Evolutionary conservation across 1,284 basidiomycete genomes (phyloP).

Genomic region (Pulchroboletus neoregius): DNA sequence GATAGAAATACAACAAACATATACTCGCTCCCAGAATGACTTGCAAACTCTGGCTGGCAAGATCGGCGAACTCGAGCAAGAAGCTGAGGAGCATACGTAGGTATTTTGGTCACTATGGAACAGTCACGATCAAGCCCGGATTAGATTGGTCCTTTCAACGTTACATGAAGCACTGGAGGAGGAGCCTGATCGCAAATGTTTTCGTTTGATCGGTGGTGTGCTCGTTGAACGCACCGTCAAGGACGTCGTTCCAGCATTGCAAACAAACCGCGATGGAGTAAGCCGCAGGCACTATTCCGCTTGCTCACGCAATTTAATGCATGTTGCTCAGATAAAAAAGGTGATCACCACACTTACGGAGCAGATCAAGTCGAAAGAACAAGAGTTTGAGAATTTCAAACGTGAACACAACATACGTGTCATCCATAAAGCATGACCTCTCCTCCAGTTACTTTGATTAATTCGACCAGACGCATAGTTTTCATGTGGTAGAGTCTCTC

Average conservation of each 20-base stretch:
- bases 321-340: slow-evolving; percentile 62
- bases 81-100: slow-evolving; percentile 87
- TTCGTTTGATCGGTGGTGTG: slow-evolving; percentile 93
- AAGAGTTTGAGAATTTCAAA: slow-evolving; percentile 81
- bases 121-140: slow-evolving; percentile 7
- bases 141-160: slow-evolving; percentile 86
- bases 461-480: not conserved
- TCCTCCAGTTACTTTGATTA: slow-evolving; percentile 1
- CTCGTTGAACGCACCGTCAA: slow-evolving; percentile 95
- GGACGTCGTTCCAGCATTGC: slow-evolving; percentile 88
- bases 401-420: slow-evolving; percentile 78
- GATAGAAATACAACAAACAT: slow-evolving; percentile 78
- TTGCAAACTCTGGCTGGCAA: slow-evolving; percentile 84
- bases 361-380: slow-evolving; percentile 86
- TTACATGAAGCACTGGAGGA: slow-evolving; percentile 72
- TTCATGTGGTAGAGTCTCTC: slow-evolving; percentile 1
- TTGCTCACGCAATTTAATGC: slow-evolving; percentile 6
- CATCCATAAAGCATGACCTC: slow-evolving; percentile 36
- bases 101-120: slow-evolving; percentile 23
- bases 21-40: slow-evolving; percentile 75
- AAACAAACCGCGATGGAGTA: slow-evolving; percentile 83
- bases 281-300: slow-evolving; percentile 34
- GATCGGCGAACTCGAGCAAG: slow-evolving; percentile 90
- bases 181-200: slow-evolving; percentile 92
- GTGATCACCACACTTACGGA: slow-evolving; percentile 73